phyloP scores from a whole-genome alignment of 2,329 filamentous ascomycete species.

The Aspergillus phoenicis region DNA sequence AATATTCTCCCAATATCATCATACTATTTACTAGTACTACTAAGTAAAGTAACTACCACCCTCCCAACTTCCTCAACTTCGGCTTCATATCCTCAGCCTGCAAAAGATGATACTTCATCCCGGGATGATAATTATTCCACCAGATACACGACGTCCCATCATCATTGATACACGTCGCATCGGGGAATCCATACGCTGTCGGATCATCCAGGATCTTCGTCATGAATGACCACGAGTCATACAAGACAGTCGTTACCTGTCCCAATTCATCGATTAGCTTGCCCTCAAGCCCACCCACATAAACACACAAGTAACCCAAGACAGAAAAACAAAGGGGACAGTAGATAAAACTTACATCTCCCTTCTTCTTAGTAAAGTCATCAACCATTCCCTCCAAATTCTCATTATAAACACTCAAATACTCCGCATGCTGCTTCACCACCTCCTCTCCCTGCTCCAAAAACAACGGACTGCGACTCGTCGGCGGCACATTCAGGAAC shows the following conservation, averaged over 20 bases:
- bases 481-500: slow-evolving; percentile 61
- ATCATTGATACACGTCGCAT: slow-evolving; percentile 33
- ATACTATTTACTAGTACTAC: not conserved
- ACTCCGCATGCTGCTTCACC: slow-evolving; percentile 17
- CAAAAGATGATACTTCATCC: slow-evolving; percentile 31
- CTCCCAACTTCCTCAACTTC: slow-evolving; percentile 23
- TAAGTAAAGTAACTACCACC: slow-evolving; percentile 24
- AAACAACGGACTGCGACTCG: slow-evolving; percentile 30
- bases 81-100: slow-evolving; percentile 37
- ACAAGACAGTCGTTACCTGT: slow-evolving; percentile 30
- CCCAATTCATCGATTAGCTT: slow-evolving; percentile 4
- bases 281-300: not conserved
- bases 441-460: slow-evolving; percentile 23
- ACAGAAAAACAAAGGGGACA: not conserved
- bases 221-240: slow-evolving; percentile 37
- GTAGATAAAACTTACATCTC: slow-evolving; percentile 23
- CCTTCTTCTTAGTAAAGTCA: slow-evolving; percentile 20
- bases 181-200: slow-evolving; percentile 27
- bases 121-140: slow-evolving; percentile 39
- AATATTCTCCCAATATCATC: no score
- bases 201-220: slow-evolving; percentile 31
- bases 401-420: slow-evolving; percentile 30
- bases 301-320: not conserved
- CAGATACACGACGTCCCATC: slow-evolving; percentile 34
- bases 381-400: slow-evolving; percentile 27